Evolutionary conservation across 192 early-diverging fungal genomes (phyloP).

Genomic region (Lobosporangium transversale): DNA sequence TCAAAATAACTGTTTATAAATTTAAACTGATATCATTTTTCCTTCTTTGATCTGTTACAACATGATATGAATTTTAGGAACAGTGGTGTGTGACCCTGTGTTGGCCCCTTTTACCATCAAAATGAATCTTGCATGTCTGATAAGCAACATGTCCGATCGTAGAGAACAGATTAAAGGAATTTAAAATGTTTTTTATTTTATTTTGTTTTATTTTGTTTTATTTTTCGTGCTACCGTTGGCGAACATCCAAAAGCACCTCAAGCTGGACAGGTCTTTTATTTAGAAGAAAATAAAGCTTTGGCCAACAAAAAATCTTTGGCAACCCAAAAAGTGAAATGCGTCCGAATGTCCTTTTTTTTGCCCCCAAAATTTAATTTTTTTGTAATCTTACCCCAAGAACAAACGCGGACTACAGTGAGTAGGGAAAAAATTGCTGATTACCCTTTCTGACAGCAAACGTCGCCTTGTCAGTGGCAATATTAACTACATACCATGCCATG

Average conservation of each 20-base stretch:
- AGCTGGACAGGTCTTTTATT: neutral
- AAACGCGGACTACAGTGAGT: too few species aligned
- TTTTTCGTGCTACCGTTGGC: neutral
- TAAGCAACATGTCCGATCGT: neutral
- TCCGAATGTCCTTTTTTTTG: neutral
- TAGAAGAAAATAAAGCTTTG: neutral
- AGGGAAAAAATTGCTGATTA: neutral
- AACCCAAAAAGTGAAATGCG: neutral
- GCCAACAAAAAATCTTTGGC: constrained; percentile 13
- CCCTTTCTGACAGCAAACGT: neutral
- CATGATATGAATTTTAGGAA: too few species aligned
- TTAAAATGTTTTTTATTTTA: neutral
- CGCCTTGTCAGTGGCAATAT: neutral
- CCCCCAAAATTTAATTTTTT: neutral
- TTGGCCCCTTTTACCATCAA: too few species aligned
- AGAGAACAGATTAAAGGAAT: neutral
- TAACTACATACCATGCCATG: neutral
- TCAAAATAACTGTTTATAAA: neutral
- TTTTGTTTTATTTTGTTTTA: neutral
- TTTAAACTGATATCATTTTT: neutral
- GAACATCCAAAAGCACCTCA: neutral
- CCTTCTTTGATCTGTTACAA: neutral
- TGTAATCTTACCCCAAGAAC: neutral
- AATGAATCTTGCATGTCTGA: too few species aligned
- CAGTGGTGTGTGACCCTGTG: too few species aligned